These are phyloP conservation scores for Wickerhamomyces xylosicus DNA, from an alignment of 805 yeast genomes.

Conservation along the genomic window DNA sequence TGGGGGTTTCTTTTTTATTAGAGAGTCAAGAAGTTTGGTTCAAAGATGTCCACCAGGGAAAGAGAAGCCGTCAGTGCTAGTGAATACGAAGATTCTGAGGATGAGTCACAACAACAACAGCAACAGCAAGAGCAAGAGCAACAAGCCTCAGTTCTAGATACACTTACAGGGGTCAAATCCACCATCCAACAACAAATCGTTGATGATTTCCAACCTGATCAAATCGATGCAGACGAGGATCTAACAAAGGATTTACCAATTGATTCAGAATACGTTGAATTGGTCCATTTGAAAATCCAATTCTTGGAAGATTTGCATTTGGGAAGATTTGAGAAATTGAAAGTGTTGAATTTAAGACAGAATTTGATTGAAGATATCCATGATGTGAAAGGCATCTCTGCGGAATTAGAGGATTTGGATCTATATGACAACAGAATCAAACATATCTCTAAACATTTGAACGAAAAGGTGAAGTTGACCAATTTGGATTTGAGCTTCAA, in stretches of 20 bases:
- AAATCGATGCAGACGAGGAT: slow-evolving; percentile 60
- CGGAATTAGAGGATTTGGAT: slow-evolving; percentile 66
- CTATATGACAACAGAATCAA: slow-evolving; percentile 85
- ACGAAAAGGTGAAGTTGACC: slow-evolving; percentile 44
- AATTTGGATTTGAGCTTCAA: slow-evolving; percentile 82
- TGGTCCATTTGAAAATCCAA: slow-evolving; percentile 60
- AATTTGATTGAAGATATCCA: slow-evolving; percentile 69
- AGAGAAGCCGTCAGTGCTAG: background rate
- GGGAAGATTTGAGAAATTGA: slow-evolving; percentile 44
- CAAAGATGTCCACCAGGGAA: too few relatives aligned
- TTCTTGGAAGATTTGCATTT: slow-evolving; percentile 54
- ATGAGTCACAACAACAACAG: background rate
- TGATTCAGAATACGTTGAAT: slow-evolving; percentile 52
- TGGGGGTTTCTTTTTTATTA: too few relatives aligned
- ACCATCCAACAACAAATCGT: background rate
- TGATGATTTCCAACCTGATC: slow-evolving; percentile 25
- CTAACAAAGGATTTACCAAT: slow-evolving; percentile 41
- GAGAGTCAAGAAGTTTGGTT: too few relatives aligned
- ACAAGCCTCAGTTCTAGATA: background rate
- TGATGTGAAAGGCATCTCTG: slow-evolving; percentile 53
- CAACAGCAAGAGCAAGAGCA: background rate
- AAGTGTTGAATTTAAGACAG: slow-evolving; percentile 66
- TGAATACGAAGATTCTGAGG: background rate
- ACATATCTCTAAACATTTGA: slow-evolving; percentile 68
- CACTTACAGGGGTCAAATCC: background rate